Base-by-base conservation (phyloP, 257 asterid genomes). In the Capsicum baccatum region DNA sequence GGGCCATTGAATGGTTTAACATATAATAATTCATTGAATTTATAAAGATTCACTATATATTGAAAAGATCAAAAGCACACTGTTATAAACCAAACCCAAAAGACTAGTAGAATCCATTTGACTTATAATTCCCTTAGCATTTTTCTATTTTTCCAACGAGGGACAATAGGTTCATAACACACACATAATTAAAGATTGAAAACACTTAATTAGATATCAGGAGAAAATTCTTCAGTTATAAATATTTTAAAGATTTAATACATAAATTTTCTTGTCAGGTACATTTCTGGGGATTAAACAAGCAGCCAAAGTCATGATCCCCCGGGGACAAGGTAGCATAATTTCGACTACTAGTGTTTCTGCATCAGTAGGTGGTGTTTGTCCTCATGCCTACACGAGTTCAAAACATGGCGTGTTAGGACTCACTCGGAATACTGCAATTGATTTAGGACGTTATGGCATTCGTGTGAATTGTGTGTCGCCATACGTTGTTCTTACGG, bases 301-400 rank as follows among this genome's bases (percentile, higher is more conserved):
- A 13, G 94, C 92, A 0, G 91, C 92, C 0, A 76, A 89, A 0
- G 89, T 73, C 21, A 91, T 91, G 94, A 81, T 87, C 70, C 92
- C 86, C 0, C 67, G 59, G 5, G 50, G 79, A 1, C 8, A 81
- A 2, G 93, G 93, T 6, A 59, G 82, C 86, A 90, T 92, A 15
- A 79, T 90, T 9, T 14, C 74, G 15, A 86, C 88, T 0, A 87
- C 86, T 0, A 90, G 94, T 21, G 71, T 55, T 1, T 39, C 83
- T 6, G 70, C 86, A 1, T 10, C 62, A 0, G 21, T 82, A 3
- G 91, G 88, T 5, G 89, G 90, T 6, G 80, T 10, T 42, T n/a
- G 74, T 1, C 19, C 88, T 12, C 88, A 88, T 37, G 82, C 88
- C 0, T 91, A 89, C 47, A 79, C 86, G 16, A 52, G 84, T 5